phyloP scores from a whole-genome alignment of 2,329 filamentous ascomycete genomes.

The Calonectria pseudoreteaudii region DNA sequence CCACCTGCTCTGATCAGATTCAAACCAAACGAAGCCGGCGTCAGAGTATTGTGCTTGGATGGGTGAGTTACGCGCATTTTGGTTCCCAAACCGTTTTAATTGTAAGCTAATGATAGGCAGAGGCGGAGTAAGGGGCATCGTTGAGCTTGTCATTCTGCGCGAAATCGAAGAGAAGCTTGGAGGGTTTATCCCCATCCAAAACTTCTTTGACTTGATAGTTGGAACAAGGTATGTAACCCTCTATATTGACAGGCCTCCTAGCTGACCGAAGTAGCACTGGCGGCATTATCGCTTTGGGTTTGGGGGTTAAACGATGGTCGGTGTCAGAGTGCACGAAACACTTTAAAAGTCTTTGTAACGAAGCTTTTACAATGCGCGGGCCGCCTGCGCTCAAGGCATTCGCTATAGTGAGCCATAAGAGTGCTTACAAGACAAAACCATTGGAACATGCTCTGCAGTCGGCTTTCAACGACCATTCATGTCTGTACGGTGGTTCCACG shows the following conservation, averaged over 20 bases:
- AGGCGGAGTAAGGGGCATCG: constrained; percentile 9
- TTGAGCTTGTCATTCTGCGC: constrained; percentile 4
- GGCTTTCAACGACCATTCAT: not conserved
- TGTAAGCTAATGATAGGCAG: not conserved
- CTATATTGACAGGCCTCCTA: not conserved
- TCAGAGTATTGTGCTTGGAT: constrained; percentile 13
- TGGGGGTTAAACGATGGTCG: constrained; percentile 14
- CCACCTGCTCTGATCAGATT: constrained; percentile 1
- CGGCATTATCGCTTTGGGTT: constrained; percentile 12
- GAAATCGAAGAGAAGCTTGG: constrained; percentile 12
- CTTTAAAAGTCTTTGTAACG: constrained; percentile 2
- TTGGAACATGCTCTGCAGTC: not conserved
- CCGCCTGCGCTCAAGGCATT: not conserved
- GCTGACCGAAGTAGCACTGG: constrained; percentile 7
- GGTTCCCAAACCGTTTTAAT: not conserved
- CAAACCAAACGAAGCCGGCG: constrained; percentile 14
- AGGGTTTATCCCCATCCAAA: not conserved
- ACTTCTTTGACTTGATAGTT: constrained; percentile 21
- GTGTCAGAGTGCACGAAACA: not conserved
- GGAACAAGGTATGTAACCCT: constrained; percentile 6
- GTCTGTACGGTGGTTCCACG: not conserved
- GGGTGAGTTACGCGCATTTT: not conserved
- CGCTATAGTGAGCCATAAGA: not conserved
- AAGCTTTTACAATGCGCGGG: constrained; percentile 5
- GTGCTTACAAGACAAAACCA: constrained; percentile 15